Conservation (phyloP, 805 yeast species). For the Debaryomyces castellii region DNA sequence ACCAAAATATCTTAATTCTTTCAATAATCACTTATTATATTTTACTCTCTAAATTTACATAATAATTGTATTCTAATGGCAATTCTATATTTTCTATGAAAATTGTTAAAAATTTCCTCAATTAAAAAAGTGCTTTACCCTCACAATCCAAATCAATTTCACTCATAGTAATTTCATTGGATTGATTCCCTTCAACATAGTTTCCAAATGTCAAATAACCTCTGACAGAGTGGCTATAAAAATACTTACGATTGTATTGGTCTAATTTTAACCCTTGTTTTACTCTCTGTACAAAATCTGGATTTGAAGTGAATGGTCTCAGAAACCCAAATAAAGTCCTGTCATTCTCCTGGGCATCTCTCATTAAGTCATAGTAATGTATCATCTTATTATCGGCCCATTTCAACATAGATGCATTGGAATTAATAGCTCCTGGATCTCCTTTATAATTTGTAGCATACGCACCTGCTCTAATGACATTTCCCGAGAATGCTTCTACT, state of each 20-base stretch:
- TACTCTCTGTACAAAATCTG: neutral
- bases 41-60: too few relatives aligned
- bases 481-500: neutral
- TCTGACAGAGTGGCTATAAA: neutral
- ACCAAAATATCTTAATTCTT: too few relatives aligned
- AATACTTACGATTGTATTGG: neutral
- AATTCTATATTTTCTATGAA: too few relatives aligned
- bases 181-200: conserved; percentile 6
- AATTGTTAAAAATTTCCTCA: too few relatives aligned
- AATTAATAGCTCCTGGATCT: neutral
- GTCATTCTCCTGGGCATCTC: conserved; percentile 13
- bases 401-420: conserved; percentile 7
- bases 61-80: too few relatives aligned
- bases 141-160: conserved; percentile 5
- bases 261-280: neutral
- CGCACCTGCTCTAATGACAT: conserved; percentile 1
- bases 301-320: conserved; percentile 1
- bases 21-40: too few relatives aligned
- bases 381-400: conserved; percentile 3
- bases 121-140: conserved; percentile 3
- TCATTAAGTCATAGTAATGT: conserved; percentile 14
- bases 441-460: conserved; percentile 7
- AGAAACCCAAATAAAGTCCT: conserved; percentile 1
- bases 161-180: conserved; percentile 2
- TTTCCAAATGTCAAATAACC: conserved; percentile 7